A percentile compares a stretch with the other conserved stretches of the same genome.
Conservation (phyloP, 2,329 filamentous ascomycete species). For the Escovopsis sp. region DNA sequence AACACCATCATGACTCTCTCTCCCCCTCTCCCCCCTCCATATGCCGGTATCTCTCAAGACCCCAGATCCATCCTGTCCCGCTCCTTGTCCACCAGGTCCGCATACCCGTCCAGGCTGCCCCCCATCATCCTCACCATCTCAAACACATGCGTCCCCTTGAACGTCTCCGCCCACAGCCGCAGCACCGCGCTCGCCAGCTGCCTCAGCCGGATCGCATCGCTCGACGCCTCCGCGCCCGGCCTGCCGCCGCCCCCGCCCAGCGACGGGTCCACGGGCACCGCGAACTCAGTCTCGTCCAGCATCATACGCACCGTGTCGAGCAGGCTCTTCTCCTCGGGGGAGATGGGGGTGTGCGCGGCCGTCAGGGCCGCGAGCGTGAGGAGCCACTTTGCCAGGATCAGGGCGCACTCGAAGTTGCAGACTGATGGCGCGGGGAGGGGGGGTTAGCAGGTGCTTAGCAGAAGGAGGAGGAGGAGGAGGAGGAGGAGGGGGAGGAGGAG, state of each 20-base stretch:
- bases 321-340: conserved; percentile 38
- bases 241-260: conserved; percentile 23
- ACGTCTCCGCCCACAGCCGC: conserved; percentile 46
- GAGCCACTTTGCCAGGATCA: conserved; percentile 46
- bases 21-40: conserved; percentile 5
- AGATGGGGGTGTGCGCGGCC: conserved; percentile 33
- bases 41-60: conserved; percentile 6
- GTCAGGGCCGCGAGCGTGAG: conserved; percentile 39
- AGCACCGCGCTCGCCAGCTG: conserved; percentile 44
- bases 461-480: too few species aligned
- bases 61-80: conserved; percentile 30
- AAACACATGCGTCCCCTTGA: conserved; percentile 47
- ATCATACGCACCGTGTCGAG: conserved; percentile 42
- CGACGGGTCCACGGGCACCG: conserved; percentile 43
- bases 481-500: too few species aligned
- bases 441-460: too few species aligned
- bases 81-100: conserved; percentile 40
- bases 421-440: too few species aligned
- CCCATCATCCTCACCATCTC: conserved; percentile 46
- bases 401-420: conserved; percentile 47
- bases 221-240: conserved; percentile 28
- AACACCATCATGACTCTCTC: neutral
- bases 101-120: conserved; percentile 40
- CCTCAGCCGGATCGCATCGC: conserved; percentile 36
- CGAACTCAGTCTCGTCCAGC: conserved; percentile 48